Base-by-base conservation (phyloP, 345 rosid species). In the Populus tremula region DNA sequence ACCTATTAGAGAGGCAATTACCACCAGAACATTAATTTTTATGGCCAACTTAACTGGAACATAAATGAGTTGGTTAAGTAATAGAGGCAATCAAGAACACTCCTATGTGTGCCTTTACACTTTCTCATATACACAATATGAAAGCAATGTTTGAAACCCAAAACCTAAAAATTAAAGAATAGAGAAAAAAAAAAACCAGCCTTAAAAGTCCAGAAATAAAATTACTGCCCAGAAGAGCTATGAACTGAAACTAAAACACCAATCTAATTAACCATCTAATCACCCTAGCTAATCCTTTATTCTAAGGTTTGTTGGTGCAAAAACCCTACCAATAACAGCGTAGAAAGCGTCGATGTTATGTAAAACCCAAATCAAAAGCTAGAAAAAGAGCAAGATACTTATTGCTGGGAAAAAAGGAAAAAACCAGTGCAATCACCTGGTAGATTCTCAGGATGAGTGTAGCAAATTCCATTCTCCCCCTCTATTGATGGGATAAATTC, bases 391-490 rank as follows among this genome's bases (percentile, higher is more conserved):
- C 61, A 63, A 56, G n/a, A 76, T 3, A 43, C 14, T 2, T 43
- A 10, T 43, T 43, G 47, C 47, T 43, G 31, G 27, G 17, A 33
- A 53, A 35, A 35, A n/a, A 38, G 12, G 20, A n/a, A 69, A 33
- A 5, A 67, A 67, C 23, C 39, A 41, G 1, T 1, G 18, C 11
- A 38, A 41, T 49, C 81, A 94, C 98, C 99, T 45, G 98, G 99
- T 18, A 96, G 93, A 85, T 82, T 92, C 76, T 93, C 94, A 2
- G 99, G 99, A 78, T 95, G 99, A 20, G 97, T 90, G 63, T 87
- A 95, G 81, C 99, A 95, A 86, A 95, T 95, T 23, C 99, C 99
- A 80, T 92, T 90, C 29, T 92, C 90, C 8, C 96, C 97, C 64
- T 91, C 96, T 11, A 95, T 85, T 4, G 99, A 91, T 1, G 92